A percentile compares a stretch with the other conserved stretches of the same genome.
Evolutionary conservation across 2,329 filamentous ascomycete genomes (phyloP).

Genomic region (Fusarium sp.): DNA sequence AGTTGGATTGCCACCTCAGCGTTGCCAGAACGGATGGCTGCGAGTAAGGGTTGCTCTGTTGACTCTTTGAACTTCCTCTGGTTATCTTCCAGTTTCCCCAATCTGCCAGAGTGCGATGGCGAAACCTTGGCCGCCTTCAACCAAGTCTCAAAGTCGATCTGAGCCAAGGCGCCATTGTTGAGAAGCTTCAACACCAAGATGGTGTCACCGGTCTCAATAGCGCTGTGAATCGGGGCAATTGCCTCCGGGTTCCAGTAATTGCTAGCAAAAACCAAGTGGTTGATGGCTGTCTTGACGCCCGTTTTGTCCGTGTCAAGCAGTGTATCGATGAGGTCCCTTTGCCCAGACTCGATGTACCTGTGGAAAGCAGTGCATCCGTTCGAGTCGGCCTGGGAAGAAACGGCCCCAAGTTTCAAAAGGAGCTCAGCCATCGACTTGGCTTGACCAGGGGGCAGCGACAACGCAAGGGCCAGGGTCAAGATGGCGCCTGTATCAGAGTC

Average conservation of each 20-base stretch:
- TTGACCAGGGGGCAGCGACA: constrained; percentile 71
- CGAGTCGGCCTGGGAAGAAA: constrained; percentile 77
- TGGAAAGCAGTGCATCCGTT: constrained; percentile 74
- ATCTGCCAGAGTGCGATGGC: constrained; percentile 47
- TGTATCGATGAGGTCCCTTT: constrained; percentile 59
- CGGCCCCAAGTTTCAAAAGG: constrained; percentile 77
- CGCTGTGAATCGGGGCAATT: constrained; percentile 67
- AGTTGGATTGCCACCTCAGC: constrained; percentile 66
- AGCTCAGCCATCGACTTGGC: constrained; percentile 73
- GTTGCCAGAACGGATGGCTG: constrained; percentile 62
- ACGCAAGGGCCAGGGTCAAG: constrained; percentile 75
- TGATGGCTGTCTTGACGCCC: constrained; percentile 72
- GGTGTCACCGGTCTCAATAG: constrained; percentile 65
- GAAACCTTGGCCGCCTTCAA: constrained; percentile 66
- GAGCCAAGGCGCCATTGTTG: constrained; percentile 68
- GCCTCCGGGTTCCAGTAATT: constrained; percentile 49
- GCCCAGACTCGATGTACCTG: constrained; percentile 66
- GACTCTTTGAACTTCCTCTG: constrained; percentile 58
- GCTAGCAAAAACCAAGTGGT: constrained; percentile 66
- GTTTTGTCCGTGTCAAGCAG: constrained; percentile 69
- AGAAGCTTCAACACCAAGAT: constrained; percentile 71
- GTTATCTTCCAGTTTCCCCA: constrained; percentile 60
- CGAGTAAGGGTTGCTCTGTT: constrained; percentile 74
- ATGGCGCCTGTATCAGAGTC: constrained; percentile 69
- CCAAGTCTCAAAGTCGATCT: constrained; percentile 73